A percentile compares a stretch with the other conserved stretches of the same genome.
Evolutionary conservation across 768 basidiomycete species (phyloP).

Genomic region (Kwoniella sp.): DNA sequence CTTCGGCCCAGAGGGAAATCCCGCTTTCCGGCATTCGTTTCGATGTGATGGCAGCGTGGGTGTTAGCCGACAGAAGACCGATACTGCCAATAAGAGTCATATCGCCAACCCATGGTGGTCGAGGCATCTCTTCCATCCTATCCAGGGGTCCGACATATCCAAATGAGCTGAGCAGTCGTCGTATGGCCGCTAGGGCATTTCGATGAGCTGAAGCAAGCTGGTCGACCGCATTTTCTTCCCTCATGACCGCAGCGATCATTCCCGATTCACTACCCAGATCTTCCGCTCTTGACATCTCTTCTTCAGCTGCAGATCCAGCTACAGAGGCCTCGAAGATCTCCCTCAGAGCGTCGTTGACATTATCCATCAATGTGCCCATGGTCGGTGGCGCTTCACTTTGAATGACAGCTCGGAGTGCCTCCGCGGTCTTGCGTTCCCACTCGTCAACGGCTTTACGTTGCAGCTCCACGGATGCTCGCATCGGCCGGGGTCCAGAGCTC

Average conservation of each 20-base stretch:
- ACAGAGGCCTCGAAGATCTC: conserved; percentile 48
- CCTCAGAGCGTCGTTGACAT: conserved; percentile 40
- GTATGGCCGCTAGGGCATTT: conserved; percentile 24
- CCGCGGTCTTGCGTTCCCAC: conserved; percentile 21
- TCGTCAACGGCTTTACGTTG: conserved; percentile 31
- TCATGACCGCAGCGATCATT: conserved; percentile 26
- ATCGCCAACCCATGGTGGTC: conserved; percentile 44
- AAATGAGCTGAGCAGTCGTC: conserved; percentile 31
- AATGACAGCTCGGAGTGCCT: conserved; percentile 16
- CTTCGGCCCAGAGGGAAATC: conserved; percentile 37
- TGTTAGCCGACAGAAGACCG: conserved; percentile 49
- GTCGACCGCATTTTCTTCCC: conserved; percentile 43
- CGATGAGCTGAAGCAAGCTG: conserved; percentile 24
- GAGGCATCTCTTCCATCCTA: conserved; percentile 38
- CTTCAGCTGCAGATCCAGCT: conserved; percentile 44
- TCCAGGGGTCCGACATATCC: conserved; percentile 51
- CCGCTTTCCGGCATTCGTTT: conserved; percentile 43
- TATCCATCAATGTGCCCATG: conserved; percentile 35
- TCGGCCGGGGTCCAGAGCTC: conserved; percentile 13
- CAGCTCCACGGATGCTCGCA: conserved; percentile 27
- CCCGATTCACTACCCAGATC: conserved; percentile 29
- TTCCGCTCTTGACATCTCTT: conserved; percentile 41
- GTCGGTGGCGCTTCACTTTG: conserved; percentile 21
- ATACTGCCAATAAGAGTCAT: conserved; percentile 75
- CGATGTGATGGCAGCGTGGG: conserved; percentile 64